These are phyloP conservation scores for Gnomoniopsis smithogilvyi DNA, from an alignment of 2,329 filamentous ascomycete genomes.

Conservation along the genomic window DNA sequence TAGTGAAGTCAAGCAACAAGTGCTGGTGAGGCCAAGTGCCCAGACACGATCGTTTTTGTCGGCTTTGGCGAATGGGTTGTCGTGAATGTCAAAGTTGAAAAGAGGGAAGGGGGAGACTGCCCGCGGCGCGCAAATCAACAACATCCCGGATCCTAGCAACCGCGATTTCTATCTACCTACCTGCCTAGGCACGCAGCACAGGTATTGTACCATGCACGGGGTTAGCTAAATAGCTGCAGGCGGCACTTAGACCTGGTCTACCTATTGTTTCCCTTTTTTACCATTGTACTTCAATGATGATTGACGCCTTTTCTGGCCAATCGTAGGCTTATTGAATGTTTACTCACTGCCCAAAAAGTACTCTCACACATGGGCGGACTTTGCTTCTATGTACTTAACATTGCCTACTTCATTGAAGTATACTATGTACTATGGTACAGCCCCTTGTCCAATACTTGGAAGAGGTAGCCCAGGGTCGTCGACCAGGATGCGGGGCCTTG, in stretches of 20 bases:
- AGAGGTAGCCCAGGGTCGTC: background rate
- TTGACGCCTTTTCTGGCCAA: too few species aligned
- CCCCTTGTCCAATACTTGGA: too few species aligned
- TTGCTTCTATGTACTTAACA: too few species aligned
- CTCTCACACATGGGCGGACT: too few species aligned
- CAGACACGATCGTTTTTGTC: background rate
- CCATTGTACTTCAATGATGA: too few species aligned
- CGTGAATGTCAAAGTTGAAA: background rate
- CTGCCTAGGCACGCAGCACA: too few species aligned
- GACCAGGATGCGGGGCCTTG: background rate
- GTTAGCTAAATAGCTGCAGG: background rate
- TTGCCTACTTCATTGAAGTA: too few species aligned
- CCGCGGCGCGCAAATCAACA: slow-evolving; percentile 13
- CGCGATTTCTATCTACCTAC: slow-evolving; percentile 11
- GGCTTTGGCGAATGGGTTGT: slow-evolving; percentile 1
- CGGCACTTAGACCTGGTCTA: too few species aligned
- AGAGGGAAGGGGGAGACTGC: background rate
- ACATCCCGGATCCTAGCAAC: slow-evolving; percentile 11
- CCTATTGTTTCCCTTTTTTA: too few species aligned
- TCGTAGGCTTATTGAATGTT: background rate
- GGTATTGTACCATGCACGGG: too few species aligned
- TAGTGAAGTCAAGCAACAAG: background rate
- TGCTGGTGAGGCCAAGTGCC: slow-evolving; percentile 9
- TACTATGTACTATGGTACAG: too few species aligned
- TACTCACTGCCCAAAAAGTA: too few species aligned